Evolutionary conservation across 257 asterid genomes (phyloP).

Genomic region (Solanum etuberosum): DNA sequence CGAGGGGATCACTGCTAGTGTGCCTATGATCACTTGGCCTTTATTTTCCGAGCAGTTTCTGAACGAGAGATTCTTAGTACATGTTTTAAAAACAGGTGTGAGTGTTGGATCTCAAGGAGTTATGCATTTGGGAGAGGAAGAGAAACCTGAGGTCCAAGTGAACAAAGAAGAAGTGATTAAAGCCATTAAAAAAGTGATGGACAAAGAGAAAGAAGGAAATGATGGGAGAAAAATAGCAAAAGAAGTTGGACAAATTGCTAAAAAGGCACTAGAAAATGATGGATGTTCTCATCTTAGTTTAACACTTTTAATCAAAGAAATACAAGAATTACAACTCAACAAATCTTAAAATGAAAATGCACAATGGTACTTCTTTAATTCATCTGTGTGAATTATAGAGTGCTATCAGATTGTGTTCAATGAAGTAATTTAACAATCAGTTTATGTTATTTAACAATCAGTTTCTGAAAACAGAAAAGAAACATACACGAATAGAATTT

Average conservation of each 20-base stretch:
- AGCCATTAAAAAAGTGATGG: neutral
- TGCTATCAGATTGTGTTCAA: too few species aligned
- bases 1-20: neutral
- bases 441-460: too few species aligned
- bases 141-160: neutral
- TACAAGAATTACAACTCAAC: neutral
- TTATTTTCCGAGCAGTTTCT: neutral
- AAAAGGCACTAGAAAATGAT: neutral
- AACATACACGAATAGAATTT: too few species aligned
- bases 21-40: neutral
- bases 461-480: too few species aligned
- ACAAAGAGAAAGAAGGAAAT: neutral
- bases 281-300: neutral
- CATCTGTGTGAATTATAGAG: neutral
- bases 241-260: neutral
- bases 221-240: neutral
- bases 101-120: neutral
- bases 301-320: neutral
- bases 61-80: neutral
- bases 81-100: neutral
- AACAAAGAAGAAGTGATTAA: neutral
- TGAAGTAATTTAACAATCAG: too few species aligned
- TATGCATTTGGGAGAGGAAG: neutral
- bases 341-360: neutral
- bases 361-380: neutral